phyloP scores from a whole-genome alignment of 2,329 filamentous ascomycete species.

The Colletotrichum abscissum region DNA sequence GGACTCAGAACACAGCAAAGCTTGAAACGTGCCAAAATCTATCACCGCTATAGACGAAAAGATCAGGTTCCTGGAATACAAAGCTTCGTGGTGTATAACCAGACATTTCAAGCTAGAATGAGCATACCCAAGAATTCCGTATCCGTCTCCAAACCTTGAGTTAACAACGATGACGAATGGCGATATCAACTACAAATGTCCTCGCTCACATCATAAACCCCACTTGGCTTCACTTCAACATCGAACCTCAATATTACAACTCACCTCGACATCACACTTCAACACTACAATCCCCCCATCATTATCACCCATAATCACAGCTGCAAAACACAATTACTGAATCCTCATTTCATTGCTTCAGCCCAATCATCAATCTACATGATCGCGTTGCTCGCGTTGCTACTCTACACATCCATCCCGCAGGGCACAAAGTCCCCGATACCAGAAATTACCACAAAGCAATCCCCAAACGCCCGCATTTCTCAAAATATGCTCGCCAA shows the following conservation, averaged over 20 bases:
- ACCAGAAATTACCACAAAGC: neutral
- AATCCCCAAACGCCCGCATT: slow-evolving; percentile 20
- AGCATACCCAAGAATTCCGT: too few species aligned
- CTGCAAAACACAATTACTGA: neutral
- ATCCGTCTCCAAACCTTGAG: too few species aligned
- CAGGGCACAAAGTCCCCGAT: neutral
- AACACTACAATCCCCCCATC: too few species aligned
- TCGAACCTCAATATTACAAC: neutral
- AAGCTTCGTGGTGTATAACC: too few species aligned
- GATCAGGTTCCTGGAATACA: too few species aligned
- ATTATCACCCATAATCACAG: neutral
- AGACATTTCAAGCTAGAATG: too few species aligned
- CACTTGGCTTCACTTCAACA: neutral
- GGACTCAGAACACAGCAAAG: too few species aligned
- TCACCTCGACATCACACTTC: neutral
- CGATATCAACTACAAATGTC: neutral
- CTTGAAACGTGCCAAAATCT: too few species aligned
- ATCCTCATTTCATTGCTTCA: neutral
- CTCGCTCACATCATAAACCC: neutral
- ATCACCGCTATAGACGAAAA: too few species aligned
- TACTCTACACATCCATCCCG: slow-evolving; percentile 16
- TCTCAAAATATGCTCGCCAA: slow-evolving; percentile 11
- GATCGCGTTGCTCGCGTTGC: slow-evolving; percentile 6
- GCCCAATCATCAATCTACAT: slow-evolving; percentile 28
- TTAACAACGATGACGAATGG: neutral